Percentiles rank a stretch among this genome's conserved stretches.
phyloP scores from a whole-genome alignment of 768 basidiomycete species.

The Tephrocybe rancida region DNA sequence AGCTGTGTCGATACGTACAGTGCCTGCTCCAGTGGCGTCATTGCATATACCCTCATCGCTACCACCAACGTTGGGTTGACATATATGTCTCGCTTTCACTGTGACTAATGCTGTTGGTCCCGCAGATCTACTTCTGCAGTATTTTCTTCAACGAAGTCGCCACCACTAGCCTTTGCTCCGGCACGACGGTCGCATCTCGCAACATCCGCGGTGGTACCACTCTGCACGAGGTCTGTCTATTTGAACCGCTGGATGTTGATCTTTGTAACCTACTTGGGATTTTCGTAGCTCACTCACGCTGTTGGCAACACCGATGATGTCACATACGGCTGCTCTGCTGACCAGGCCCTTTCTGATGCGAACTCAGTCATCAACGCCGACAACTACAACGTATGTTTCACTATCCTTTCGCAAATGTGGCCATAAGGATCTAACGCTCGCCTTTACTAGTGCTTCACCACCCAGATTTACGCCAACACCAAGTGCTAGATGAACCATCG shows the following conservation, averaged over 20 bases:
- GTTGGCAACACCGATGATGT: constrained; percentile 42
- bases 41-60: constrained; percentile 47
- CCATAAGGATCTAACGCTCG: background rate
- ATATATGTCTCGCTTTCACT: background rate
- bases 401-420: background rate
- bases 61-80: constrained; percentile 39
- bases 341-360: constrained; percentile 38
- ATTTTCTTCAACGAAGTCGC: constrained; percentile 50
- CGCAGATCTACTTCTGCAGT: constrained; percentile 47
- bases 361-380: constrained; percentile 42
- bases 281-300: constrained; percentile 48
- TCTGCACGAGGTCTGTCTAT: constrained; percentile 40
- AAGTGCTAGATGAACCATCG: constrained; percentile 31
- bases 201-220: constrained; percentile 50
- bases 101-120: background rate
- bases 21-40: constrained; percentile 39
- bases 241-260: background rate
- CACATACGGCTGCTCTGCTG: constrained; percentile 40
- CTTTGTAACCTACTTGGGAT: too few species aligned
- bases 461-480: constrained; percentile 45
- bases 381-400: constrained; percentile 44
- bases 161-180: constrained; percentile 38
- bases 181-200: constrained; percentile 44
- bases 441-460: constrained; percentile 41
- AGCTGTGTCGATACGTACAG: constrained; percentile 42